Base-by-base conservation (phyloP, 306 rosid genomes). In the Datisca glomerata region DNA sequence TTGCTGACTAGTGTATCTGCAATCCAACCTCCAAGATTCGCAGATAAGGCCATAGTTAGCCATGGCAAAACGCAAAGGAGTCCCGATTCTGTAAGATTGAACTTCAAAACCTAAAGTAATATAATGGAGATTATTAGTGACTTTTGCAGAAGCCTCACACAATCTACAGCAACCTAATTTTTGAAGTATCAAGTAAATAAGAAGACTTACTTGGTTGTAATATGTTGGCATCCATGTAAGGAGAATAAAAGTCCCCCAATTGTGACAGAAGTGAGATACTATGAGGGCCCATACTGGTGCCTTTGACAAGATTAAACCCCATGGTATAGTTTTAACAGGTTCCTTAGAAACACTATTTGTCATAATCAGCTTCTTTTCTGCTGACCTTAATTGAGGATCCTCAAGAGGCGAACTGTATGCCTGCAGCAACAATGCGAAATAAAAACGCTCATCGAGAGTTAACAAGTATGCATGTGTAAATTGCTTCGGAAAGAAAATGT, bases 221-320 rank as follows among this genome's bases (percentile, higher is more conserved):
- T 91, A 91, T 34, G 98, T 91, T 43, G 98, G 98, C 98, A 91
- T 91, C 98, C 96, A 91, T 20, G 98, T 91, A 41, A 91, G 78
- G 66, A 91, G 98, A 71, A 91, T 91, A 61, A 91, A 91, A 42
- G 98, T 91, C 46, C 98, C 98, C 98, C 98, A 91, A 54, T 91
- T 91, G 72, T 91, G 98, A 64, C 96, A 91, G 64, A 91, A 91
- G 65, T 91, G 98, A 60, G 61, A 91, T 42, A 75, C 84, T 49
- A 91, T 91, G 16, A 91, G 66, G 24, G 98, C 98, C 96, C 98
- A 91, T 8, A 91, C 96, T 13, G 98, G 98, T 41, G 86, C 25
- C 57, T 91, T 91, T 15, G 98, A 91, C 78, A 91, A 70, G 57
- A 91, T 84, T 44, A 70, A 49, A 56, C 76, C 46, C 98, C 98